Conservation (phyloP, 768 basidiomycete genomes). For the Lactifluus volemus region DNA sequence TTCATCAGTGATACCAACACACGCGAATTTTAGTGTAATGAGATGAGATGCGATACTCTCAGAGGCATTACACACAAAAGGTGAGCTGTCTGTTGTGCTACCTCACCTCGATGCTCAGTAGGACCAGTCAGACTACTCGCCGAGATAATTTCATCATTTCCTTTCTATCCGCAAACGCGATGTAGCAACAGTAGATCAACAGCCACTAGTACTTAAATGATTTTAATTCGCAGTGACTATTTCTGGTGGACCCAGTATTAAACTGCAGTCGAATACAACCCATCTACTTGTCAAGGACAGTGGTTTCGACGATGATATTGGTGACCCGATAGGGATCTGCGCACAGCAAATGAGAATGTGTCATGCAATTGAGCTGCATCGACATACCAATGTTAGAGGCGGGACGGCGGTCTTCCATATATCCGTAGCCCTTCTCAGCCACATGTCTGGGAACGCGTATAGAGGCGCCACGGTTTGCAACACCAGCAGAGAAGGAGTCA, state of each 20-base stretch:
- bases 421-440: constrained; percentile 85
- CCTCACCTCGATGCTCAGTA: too few species aligned
- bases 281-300: constrained; percentile 51
- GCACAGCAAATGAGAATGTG: constrained; percentile 3
- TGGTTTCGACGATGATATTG: constrained; percentile 82
- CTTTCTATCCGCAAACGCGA: too few species aligned
- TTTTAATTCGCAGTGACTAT: constrained; percentile 1
- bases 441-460: constrained; percentile 95
- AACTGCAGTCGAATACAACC: not conserved
- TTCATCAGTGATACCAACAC: too few species aligned
- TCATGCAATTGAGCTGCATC: not conserved
- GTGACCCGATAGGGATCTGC: constrained; percentile 94
- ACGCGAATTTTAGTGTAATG: too few species aligned
- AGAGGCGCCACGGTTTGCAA: constrained; percentile 95
- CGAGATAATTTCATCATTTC: too few species aligned
- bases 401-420: constrained; percentile 93
- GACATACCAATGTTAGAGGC: constrained; percentile 94
- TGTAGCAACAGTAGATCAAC: not conserved
- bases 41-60: too few species aligned
- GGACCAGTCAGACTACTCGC: too few species aligned
- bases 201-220: not conserved
- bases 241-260: not conserved
- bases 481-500: constrained; percentile 82
- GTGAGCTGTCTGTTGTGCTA: too few species aligned
- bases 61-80: too few species aligned